Conservation (phyloP, 2,329 filamentous ascomycete species). For the Colletotrichum tamarilloi region DNA sequence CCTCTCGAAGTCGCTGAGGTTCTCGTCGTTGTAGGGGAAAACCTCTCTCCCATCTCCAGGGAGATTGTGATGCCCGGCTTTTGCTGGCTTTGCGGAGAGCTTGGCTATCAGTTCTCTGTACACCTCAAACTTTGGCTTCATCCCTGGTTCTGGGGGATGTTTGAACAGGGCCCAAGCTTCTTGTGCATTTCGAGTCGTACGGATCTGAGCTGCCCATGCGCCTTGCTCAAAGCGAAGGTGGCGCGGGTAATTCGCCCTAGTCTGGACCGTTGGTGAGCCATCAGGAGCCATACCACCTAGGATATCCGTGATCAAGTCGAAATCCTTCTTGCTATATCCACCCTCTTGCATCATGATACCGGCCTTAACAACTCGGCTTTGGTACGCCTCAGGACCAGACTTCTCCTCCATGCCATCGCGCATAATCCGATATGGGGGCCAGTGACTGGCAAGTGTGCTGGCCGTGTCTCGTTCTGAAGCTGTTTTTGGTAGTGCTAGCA, state of each 20-base stretch:
- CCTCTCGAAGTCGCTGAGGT: slow-evolving; percentile 73
- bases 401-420: slow-evolving; percentile 70
- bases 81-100: slow-evolving; percentile 52
- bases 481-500: slow-evolving; percentile 65
- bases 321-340: slow-evolving; percentile 60
- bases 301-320: slow-evolving; percentile 62
- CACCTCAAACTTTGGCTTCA: slow-evolving; percentile 53
- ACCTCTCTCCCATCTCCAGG: slow-evolving; percentile 44
- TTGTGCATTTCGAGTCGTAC: slow-evolving; percentile 68
- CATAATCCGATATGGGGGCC: slow-evolving; percentile 70
- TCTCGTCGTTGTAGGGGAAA: slow-evolving; percentile 53
- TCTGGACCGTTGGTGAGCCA: slow-evolving; percentile 68
- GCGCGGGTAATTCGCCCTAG: slow-evolving; percentile 36
- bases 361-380: slow-evolving; percentile 64
- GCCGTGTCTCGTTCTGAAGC: slow-evolving; percentile 60
- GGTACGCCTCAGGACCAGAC: slow-evolving; percentile 60
- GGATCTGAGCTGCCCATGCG: slow-evolving; percentile 66
- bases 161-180: slow-evolving; percentile 69
- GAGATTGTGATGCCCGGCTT: slow-evolving; percentile 35
- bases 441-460: slow-evolving; percentile 60
- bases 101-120: slow-evolving; percentile 73
- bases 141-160: slow-evolving; percentile 46
- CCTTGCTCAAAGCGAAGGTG: slow-evolving; percentile 20
- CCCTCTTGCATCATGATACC: slow-evolving; percentile 66
- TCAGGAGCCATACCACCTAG: slow-evolving; percentile 64